Base-by-base conservation (phyloP, 495 filamentous ascomycete genomes). In the Chaetomium tenue region DNA sequence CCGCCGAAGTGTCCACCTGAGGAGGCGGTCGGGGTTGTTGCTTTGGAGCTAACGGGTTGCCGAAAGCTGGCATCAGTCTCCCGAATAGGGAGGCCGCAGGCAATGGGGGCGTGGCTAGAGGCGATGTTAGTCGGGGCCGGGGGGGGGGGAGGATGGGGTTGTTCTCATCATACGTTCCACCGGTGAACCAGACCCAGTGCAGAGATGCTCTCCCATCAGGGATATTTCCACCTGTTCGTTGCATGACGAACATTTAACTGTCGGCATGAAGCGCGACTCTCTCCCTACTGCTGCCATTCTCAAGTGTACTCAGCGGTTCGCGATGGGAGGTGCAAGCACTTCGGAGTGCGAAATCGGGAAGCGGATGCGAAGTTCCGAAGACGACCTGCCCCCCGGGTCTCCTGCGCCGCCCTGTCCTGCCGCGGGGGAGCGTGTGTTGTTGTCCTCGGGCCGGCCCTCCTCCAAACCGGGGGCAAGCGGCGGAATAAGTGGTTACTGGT, bases 231-330 rank as follows among this genome's bases (percentile, higher is more conserved):
- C 91, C 73, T 94, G 86, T 40, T 79, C 77, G 53, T 87, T 87
- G 73, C 94, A 98, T 74, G 83, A 89, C 56, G 95, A 98, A 80
- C 94, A 98, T 86, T 97, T 98, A 76, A 98, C 92, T 22, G 87
- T 87, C 70, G 93, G 92, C 81, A 98, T 82, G 57, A 93, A 87
- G 78, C 84, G 87, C 79, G 85, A 85, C 64, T 84, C 82, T 70
- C 87, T 78, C 67, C 79, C 76, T 47, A 76, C 66, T 40, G 75
- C 74, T 65, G 81, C 78, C 82, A 83, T 84, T 23, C 63, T 73
- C 61, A 48, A 30, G 61, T 25, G 42, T 58, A 65, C 44, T 44
- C 6, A 22, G 48, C 33, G 42, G 20, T 16, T 51, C 18, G 30
- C 18, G 52, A 15, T 25, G 40, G 46, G 22, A 37, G 15, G 60